Percentiles rank a stretch among this genome's conserved stretches.
Conservation (phyloP, 371 early-diverging fungal species). For the Mucor lusitanicus region DNA sequence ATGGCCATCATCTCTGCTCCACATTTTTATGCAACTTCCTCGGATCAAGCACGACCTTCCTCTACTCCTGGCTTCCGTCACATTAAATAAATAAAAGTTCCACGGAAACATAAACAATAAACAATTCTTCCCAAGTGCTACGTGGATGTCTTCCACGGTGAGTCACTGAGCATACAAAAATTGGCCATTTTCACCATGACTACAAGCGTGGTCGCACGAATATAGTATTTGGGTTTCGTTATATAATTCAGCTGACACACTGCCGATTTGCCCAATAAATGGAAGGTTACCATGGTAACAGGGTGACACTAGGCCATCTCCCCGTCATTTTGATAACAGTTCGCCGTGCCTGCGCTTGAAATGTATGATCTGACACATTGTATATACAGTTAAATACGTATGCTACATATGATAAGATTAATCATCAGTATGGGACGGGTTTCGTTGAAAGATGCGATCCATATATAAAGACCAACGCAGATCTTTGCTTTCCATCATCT, state of each 20-base stretch:
- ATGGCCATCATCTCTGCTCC: background rate
- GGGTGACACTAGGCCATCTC: background rate
- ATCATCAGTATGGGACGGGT: slow-evolving; percentile 4
- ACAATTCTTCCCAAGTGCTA: background rate
- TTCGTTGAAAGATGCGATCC: background rate
- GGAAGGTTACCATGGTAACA: background rate
- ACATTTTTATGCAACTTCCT: background rate
- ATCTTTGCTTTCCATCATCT: background rate
- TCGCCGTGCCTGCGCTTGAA: background rate
- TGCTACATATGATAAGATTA: background rate
- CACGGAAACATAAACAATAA: background rate
- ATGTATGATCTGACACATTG: slow-evolving; percentile 4
- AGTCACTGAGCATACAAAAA: background rate
- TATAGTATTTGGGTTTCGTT: background rate
- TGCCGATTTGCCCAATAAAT: background rate
- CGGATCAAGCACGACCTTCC: background rate
- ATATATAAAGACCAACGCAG: background rate
- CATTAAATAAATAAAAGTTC: background rate
- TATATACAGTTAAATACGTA: background rate
- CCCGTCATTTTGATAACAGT: background rate
- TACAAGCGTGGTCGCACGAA: background rate
- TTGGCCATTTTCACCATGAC: background rate
- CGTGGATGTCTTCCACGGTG: background rate
- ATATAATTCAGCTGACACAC: background rate
- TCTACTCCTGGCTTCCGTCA: background rate